Evolutionary conservation across 2,329 filamentous ascomycete species (phyloP).

Genomic region (Hymenoscyphus fraxineus): DNA sequence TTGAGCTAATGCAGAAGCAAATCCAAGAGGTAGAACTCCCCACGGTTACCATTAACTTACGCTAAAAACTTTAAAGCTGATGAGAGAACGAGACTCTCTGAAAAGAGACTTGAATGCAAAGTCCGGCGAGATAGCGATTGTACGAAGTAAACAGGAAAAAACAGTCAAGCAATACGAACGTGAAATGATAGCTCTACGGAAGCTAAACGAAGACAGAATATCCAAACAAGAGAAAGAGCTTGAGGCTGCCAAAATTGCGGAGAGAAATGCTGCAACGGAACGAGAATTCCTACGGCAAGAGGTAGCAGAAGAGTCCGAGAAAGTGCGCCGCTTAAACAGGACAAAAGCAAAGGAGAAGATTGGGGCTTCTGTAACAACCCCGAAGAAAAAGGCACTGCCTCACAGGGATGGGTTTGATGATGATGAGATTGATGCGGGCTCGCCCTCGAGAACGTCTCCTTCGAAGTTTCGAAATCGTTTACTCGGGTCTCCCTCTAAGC

Average conservation of each 20-base stretch:
- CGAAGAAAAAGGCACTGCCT: slow-evolving; percentile 55
- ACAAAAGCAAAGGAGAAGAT: slow-evolving; percentile 43
- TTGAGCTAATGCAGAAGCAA: slow-evolving; percentile 20
- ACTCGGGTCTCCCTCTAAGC: slow-evolving; percentile 56
- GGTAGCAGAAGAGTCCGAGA: slow-evolving; percentile 55
- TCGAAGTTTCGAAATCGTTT: slow-evolving; percentile 40
- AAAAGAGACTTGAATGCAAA: slow-evolving; percentile 58
- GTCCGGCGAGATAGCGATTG: slow-evolving; percentile 68
- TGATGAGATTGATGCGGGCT: slow-evolving; percentile 46
- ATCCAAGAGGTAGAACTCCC: slow-evolving; percentile 28
- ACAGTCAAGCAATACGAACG: slow-evolving; percentile 58
- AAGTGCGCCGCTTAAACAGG: slow-evolving; percentile 38
- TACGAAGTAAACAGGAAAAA: slow-evolving; percentile 67
- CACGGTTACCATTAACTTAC: background rate
- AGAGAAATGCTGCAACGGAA: slow-evolving; percentile 64
- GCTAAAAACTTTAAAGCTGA: slow-evolving; percentile 25
- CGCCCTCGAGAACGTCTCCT: slow-evolving; percentile 47
- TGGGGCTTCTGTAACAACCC: slow-evolving; percentile 46
- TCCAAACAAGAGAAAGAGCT: slow-evolving; percentile 61
- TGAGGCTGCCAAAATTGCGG: slow-evolving; percentile 61
- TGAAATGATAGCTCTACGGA: slow-evolving; percentile 58
- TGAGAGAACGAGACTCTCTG: slow-evolving; percentile 53
- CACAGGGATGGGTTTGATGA: slow-evolving; percentile 72
- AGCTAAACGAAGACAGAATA: slow-evolving; percentile 59
- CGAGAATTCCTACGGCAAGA: slow-evolving; percentile 71